Base-by-base conservation (phyloP, 148 eudicot genomes). In the Persicaria maculosa region DNA sequence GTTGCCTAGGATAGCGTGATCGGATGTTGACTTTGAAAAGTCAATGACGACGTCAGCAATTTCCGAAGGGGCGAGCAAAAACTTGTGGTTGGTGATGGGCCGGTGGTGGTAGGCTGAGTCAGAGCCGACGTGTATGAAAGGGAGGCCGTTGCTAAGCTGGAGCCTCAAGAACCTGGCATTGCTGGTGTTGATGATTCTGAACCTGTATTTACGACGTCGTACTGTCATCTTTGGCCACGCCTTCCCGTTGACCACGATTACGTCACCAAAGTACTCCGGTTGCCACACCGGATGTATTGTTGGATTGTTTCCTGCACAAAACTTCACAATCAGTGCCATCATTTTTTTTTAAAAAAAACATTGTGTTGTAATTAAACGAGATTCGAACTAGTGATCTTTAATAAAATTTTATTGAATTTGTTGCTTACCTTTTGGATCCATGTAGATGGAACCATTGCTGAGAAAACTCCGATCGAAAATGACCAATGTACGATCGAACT, bases 181-280 rank as follows among this genome's bases (percentile, higher is more conserved):
- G 75, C 96, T 87, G 1, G 98, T 87, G 50, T 93, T 93, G 72
- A 93, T 90, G 71, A 90, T 87, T 11, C 98, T 85, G 44, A 93
- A 90, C 2, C 93, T 72, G 74, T 93, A 93, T 62, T 81, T 90
- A 45, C 92, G 88, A 68, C 96, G 80, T 67, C 81, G 77, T 9
- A 93, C 98, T 22, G 61, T 77, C 93, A 88, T 85, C 77, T 79
- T 79, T 4, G 98, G 98, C 98, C 98, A 93, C 15, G 96, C 98
- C 59, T 93, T 93, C 2, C 98, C 98, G 9, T 93, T 93, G 14
- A 93, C 98, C 19, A 89, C 67, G 50, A 93, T 93, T 8, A 83
- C 90, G 15, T 89, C 85, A 0, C 98, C 98, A 64, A 93, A 93
- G 77, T 93, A 93, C 78, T 93, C 98, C 0, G 98, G 97, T 12